Evolutionary conservation across 2,329 filamentous ascomycete genomes (phyloP).

Genomic region (Didymella arachidicola): DNA sequence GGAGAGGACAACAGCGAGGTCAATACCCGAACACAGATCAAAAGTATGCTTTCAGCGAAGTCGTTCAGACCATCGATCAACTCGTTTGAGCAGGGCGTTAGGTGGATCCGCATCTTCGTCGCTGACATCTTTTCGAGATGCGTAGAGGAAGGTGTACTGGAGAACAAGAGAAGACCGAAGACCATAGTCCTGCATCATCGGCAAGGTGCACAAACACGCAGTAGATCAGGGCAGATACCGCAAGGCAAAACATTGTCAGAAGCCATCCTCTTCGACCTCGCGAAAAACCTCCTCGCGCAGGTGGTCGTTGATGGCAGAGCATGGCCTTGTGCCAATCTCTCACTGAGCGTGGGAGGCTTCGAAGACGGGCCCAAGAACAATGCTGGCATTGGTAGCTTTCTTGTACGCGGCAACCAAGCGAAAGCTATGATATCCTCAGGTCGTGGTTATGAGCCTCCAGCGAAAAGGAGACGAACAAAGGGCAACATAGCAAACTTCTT

Average conservation of each 20-base stretch:
- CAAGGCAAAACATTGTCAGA: slow-evolving; percentile 78
- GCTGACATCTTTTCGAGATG: slow-evolving; percentile 90
- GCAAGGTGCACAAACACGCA: slow-evolving; percentile 75
- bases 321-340: slow-evolving; percentile 93
- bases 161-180: slow-evolving; percentile 85
- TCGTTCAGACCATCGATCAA: slow-evolving; percentile 88
- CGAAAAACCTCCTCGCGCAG: slow-evolving; percentile 78
- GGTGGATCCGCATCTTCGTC: slow-evolving; percentile 90
- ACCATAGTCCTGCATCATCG: slow-evolving; percentile 86
- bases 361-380: slow-evolving; percentile 87
- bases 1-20: slow-evolving; percentile 89
- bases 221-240: slow-evolving; percentile 78
- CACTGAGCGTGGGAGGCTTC: slow-evolving; percentile 87
- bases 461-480: slow-evolving; percentile 44
- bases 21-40: slow-evolving; percentile 89
- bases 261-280: slow-evolving; percentile 73
- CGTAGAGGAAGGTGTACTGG: slow-evolving; percentile 87
- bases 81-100: slow-evolving; percentile 76
- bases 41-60: slow-evolving; percentile 96
- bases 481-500: slow-evolving; percentile 51
- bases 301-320: slow-evolving; percentile 78
- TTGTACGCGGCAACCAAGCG: slow-evolving; percentile 72
- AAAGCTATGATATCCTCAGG: slow-evolving; percentile 53
- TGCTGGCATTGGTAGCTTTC: slow-evolving; percentile 82
- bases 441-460: slow-evolving; percentile 33